phyloP scores from a whole-genome alignment of 1,139 yeast genomes.

The Petasospora fabianii region DNA sequence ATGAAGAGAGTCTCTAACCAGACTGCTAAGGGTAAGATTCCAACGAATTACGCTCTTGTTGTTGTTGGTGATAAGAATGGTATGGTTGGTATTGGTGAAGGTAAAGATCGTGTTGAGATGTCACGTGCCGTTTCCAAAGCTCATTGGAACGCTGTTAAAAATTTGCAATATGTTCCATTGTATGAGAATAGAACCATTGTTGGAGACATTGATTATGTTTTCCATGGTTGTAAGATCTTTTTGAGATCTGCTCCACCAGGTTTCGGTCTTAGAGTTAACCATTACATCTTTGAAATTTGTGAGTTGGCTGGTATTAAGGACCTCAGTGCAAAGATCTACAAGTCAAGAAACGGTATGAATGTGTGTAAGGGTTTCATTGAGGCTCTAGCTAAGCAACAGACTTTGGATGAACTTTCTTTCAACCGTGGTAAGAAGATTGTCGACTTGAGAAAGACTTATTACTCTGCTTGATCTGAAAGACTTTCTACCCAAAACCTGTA shows the following conservation, averaged over 20 bases:
- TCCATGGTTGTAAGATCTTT: conserved; percentile 80
- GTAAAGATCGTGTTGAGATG: conserved; percentile 79
- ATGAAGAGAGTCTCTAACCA: conserved; percentile 86
- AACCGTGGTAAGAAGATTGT: conserved; percentile 94
- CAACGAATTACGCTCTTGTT: conserved; percentile 78
- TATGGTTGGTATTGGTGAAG: conserved; percentile 93
- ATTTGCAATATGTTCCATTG: conserved; percentile 76
- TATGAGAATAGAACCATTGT: conserved; percentile 88
- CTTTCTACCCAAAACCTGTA: too few species aligned
- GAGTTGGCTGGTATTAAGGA: conserved; percentile 95
- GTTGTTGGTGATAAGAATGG: conserved; percentile 94
- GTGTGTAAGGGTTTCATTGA: conserved; percentile 88
- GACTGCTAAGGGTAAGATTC: conserved; percentile 91
- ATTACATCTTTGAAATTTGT: conserved; percentile 86
- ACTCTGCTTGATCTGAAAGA: conserved; percentile 44
- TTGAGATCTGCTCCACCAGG: conserved; percentile 91
- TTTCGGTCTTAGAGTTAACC: conserved; percentile 90
- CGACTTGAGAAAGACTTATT: conserved; percentile 88
- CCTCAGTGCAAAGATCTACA: conserved; percentile 84
- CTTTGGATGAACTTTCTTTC: conserved; percentile 83
- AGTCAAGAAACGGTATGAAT: conserved; percentile 92
- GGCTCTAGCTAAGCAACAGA: conserved; percentile 73
- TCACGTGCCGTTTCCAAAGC: conserved; percentile 80
- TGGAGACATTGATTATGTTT: conserved; percentile 80
- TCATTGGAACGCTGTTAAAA: conserved; percentile 91